Base-by-base conservation (phyloP, 352 stramenopile species). In the Phytophthora hybrid region DNA sequence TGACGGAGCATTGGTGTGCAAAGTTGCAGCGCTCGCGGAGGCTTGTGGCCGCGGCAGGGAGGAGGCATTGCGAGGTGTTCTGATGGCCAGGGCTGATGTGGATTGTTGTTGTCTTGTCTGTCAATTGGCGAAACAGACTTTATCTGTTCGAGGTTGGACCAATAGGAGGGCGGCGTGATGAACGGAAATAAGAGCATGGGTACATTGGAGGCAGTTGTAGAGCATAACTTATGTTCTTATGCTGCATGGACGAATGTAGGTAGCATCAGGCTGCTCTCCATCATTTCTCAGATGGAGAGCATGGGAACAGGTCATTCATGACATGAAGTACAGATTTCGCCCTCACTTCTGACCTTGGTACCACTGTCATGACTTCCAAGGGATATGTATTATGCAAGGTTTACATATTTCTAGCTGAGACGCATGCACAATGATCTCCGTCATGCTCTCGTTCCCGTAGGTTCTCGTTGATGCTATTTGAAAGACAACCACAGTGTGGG, bases 11-110 rank as follows among this genome's bases (percentile, higher is more conserved):
- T 11, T 13, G 47, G 26, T 47, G 19, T 8, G 16, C 39, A 9
- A 4, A 63, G 63, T 64, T 19, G 37, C 8, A 31, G 7, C 5
- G 14, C 11, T 3, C 21, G 55, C 16, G n/a, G 18, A 46, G 46
- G 37, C 16, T 37, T 39, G 13, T 51, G 56, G 26, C 26, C 31
- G 8, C 29, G 47, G 51, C 16, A 55, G 18, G 63, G 49, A 16
- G 14, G 47, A 57, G 55, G 37, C 63, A 72, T 76, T 14, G 16
- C 34, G 26, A 69, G 32, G 23, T 53, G 44, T 39, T 66, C 32
- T 46, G 6, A 16, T 31, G 8, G 16, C 16, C 5, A 16, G 37
- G 10, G 11, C 37, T 49, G 41, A 49, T 14, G 41, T 49, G 41
- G 41, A 13, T 21, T 31, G 16, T 26, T 26, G 32, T n/a, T n/a